These are phyloP conservation scores for Epithele typhae DNA, from an alignment of 768 basidiomycete genomes.

Conservation along the genomic window DNA sequence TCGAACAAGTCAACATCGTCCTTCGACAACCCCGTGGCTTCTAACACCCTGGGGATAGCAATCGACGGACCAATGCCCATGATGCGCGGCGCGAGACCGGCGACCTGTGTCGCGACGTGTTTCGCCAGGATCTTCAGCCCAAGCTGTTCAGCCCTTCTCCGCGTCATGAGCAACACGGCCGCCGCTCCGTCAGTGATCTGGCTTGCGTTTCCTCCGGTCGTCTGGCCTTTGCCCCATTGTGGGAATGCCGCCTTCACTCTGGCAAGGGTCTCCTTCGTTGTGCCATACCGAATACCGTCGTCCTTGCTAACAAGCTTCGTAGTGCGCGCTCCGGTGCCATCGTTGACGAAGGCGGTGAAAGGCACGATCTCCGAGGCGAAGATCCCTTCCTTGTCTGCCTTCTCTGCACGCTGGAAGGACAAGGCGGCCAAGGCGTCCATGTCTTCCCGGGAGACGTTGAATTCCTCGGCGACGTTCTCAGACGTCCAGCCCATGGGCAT, in stretches of 20 bases:
- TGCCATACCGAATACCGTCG: slow-evolving; percentile 75
- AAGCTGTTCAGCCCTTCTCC: slow-evolving; percentile 72
- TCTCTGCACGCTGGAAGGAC: slow-evolving; percentile 78
- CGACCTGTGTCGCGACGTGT: slow-evolving; percentile 66
- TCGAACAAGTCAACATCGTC: slow-evolving; percentile 79
- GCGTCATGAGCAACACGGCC: slow-evolving; percentile 75
- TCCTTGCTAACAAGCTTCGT: slow-evolving; percentile 60
- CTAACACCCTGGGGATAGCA: slow-evolving; percentile 78
- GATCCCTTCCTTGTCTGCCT: slow-evolving; percentile 61
- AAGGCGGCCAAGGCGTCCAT: slow-evolving; percentile 72
- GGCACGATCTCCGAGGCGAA: slow-evolving; percentile 74
- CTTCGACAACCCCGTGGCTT: slow-evolving; percentile 58
- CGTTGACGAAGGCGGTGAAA: slow-evolving; percentile 60
- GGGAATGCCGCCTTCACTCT: slow-evolving; percentile 78
- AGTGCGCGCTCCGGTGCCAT: slow-evolving; percentile 48
- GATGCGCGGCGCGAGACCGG: slow-evolving; percentile 73
- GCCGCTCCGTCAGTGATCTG: slow-evolving; percentile 86
- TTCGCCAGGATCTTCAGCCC: slow-evolving; percentile 74
- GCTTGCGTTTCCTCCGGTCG: slow-evolving; percentile 84
- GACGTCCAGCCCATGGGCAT: slow-evolving; percentile 89
- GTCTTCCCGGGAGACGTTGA: slow-evolving; percentile 63
- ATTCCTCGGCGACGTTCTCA: slow-evolving; percentile 80
- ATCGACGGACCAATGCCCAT: slow-evolving; percentile 86
- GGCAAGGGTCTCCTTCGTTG: slow-evolving; percentile 57
- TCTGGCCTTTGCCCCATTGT: slow-evolving; percentile 69